Evolutionary conservation across 345 rosid species (phyloP).

Genomic region (Mangifera indica): DNA sequence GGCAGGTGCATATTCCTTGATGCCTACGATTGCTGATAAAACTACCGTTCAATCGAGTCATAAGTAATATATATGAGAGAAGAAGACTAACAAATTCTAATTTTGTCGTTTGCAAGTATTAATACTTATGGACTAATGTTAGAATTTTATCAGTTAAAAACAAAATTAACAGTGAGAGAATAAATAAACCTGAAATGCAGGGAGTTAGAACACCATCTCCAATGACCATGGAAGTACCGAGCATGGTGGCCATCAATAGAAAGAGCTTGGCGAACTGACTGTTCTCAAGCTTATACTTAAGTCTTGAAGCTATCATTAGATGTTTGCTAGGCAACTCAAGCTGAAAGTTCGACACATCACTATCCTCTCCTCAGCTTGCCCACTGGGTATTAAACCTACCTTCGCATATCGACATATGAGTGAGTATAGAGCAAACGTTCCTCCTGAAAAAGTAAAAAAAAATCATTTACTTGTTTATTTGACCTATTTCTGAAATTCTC

Average conservation of each 20-base stretch:
- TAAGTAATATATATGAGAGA: not conserved
- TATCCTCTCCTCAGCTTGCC: conserved; percentile 46
- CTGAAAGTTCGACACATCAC: conserved; percentile 31
- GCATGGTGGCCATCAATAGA: conserved; percentile 44
- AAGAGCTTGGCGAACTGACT: conserved; percentile 37
- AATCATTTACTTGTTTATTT: not conserved
- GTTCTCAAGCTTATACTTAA: conserved; percentile 34
- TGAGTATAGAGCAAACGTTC: conserved; percentile 62
- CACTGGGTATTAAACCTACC: conserved; percentile 47
- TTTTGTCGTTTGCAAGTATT: not conserved
- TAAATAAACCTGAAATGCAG: conserved; percentile 42
- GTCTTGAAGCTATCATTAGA: conserved; percentile 26
- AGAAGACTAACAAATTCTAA: not conserved
- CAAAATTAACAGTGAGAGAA: no score
- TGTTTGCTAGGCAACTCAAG: conserved; percentile 35
- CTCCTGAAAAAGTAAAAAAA: conserved; percentile 39
- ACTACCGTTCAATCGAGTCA: conserved; percentile 26
- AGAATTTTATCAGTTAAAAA: no score
- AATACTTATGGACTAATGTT: not conserved
- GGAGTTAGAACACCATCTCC: conserved; percentile 67
- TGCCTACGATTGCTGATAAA: conserved; percentile 50
- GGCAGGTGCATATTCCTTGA: conserved; percentile 29
- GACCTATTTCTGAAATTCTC: no score
- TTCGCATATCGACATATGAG: conserved; percentile 48
- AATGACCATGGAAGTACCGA: conserved; percentile 59